Evolutionary conservation across 2,329 filamentous ascomycete species (phyloP), one percentile per base, ranked within the genome.

Genomic region (Colletotrichum tropicale): DNA sequence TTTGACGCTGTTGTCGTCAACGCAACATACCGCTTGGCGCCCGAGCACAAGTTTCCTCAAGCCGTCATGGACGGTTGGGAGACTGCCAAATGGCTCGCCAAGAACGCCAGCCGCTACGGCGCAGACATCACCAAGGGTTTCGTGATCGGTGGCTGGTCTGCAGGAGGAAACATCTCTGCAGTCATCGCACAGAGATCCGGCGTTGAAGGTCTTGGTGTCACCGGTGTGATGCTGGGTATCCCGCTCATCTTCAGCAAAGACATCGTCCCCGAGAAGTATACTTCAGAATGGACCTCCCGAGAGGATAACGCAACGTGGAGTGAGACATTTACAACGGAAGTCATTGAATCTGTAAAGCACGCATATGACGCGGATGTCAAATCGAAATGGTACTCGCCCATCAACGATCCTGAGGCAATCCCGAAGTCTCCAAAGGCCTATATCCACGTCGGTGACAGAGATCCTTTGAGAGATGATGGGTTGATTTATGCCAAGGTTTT

Each of bases 401-500:
- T 86, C 18, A 81, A 85, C 65, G 81, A 78, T 60, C 75, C 77
- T 36, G 82, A 77, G 3, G 76, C 78, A 2, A 81, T 86, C 65
- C 76, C 77, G 4, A 82, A 78, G 6, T 80, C 89, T 28, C 88
- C 88, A 6, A 83, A 82, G 4, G 84, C 87, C 0, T 91, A 89
- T 79, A 81, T 91, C 3, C 88, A 90, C 77, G 83, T 90, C 1
- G 86, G 84, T 74, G 89, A 89, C 21, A 77, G 87, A 75, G 90
- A 91, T 78, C 86, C 86, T 1, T 77, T 89, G 7, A 81, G 90
- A 6, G 90, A 92, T 74, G 89, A 91, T 66, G 87, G 83, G 0
- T 74, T 91, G 66, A 86, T 91, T 0, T 91, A 90, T 76, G 89
- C 90, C 73, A 81, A 84, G 61, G 79, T 87, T 9, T 78, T 91